These are phyloP conservation scores for Boechera divaricarpa DNA, from an alignment of 345 rosid species.

Conservation along the genomic window DNA sequence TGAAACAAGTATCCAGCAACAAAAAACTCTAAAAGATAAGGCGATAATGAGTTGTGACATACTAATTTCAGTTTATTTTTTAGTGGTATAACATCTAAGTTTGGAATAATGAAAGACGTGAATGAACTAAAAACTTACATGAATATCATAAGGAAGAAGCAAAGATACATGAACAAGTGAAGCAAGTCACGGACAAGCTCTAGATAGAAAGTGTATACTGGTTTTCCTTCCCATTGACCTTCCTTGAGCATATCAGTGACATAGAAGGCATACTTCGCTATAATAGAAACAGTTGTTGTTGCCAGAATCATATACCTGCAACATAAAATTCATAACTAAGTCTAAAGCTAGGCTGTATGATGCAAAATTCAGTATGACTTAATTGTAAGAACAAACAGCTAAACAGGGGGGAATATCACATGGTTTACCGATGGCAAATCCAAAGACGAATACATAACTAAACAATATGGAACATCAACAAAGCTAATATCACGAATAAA, in stretches of 20 bases:
- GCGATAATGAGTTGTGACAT: conserved; percentile 8
- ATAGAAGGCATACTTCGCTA: conserved; percentile 86
- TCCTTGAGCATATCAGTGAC: conserved; percentile 92
- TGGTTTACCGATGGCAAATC: background rate
- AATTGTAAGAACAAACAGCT: background rate
- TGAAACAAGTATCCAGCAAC: background rate
- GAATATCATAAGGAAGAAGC: conserved; percentile 96
- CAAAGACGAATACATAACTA: conserved; percentile 11
- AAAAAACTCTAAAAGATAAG: background rate
- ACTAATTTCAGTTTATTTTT: background rate
- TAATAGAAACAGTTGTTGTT: conserved; percentile 81
- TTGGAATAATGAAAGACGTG: conserved; percentile 7
- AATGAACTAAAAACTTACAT: conserved; percentile 63
- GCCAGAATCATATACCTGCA: conserved; percentile 94
- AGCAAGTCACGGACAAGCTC: conserved; percentile 95
- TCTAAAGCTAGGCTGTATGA: background rate
- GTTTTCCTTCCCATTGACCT: conserved; percentile 97
- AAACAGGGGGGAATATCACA: background rate
- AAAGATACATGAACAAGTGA: conserved; percentile 89
- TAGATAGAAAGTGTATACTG: conserved; percentile 92
- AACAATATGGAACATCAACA: background rate
- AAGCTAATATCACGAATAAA: conserved; percentile 2
- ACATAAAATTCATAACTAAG: conserved; percentile 25
- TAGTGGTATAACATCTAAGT: conserved; percentile 4
- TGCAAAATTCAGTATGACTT: background rate